phyloP scores from a whole-genome alignment of 169 alveolate genomes.

The Sarcocystis neurona region DNA sequence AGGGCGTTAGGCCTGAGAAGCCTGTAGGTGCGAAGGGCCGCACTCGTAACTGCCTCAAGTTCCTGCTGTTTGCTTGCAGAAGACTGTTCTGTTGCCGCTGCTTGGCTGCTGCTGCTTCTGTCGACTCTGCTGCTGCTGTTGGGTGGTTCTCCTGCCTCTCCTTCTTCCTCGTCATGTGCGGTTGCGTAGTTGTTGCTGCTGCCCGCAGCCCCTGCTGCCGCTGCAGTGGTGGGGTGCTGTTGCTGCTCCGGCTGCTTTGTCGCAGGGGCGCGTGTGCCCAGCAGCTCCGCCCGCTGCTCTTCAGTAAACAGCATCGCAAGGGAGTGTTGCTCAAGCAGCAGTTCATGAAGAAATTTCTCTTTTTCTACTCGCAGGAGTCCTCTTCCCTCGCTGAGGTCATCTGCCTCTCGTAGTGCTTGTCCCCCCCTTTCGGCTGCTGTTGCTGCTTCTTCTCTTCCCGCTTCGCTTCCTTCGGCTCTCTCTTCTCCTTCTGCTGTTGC shows the following conservation, averaged over 20 bases:
- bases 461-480: too few species aligned
- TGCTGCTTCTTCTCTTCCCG: too few species aligned
- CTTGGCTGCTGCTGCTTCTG: background rate
- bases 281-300: background rate
- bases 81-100: background rate
- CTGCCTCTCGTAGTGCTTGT: too few species aligned
- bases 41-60: background rate
- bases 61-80: conserved; percentile 21
- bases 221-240: background rate
- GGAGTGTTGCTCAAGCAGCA: background rate
- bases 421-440: too few species aligned
- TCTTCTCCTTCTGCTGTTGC: too few species aligned
- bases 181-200: background rate
- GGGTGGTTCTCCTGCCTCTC: background rate
- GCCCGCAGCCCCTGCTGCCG: background rate
- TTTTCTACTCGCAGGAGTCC: background rate
- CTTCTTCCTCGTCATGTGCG: background rate
- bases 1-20: conserved; percentile 13
- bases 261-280: background rate
- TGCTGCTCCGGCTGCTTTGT: background rate
- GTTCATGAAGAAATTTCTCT: background rate
- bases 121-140: background rate
- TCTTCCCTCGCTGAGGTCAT: too few species aligned
- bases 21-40: conserved; percentile 10
- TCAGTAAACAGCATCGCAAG: background rate